Evolutionary conservation across 331 rosid species (phyloP).

Genomic region (Malus hybrid): DNA sequence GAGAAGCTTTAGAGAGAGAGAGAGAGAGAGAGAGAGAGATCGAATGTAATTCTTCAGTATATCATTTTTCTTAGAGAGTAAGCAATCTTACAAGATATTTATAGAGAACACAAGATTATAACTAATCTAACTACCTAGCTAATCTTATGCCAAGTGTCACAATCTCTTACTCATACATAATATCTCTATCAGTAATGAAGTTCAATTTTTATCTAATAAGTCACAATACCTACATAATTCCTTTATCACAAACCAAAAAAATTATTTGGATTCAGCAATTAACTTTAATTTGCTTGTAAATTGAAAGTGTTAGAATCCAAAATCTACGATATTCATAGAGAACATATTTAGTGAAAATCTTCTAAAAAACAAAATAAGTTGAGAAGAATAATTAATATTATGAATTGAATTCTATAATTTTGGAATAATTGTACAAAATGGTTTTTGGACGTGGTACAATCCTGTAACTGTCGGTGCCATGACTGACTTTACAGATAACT

Average conservation of each 20-base stretch:
- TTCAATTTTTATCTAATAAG: neutral
- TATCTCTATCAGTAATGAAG: neutral
- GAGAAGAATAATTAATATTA: neutral
- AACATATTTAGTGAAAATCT: neutral
- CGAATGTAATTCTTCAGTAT: too few species aligned
- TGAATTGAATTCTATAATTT: neutral
- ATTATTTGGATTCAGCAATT: neutral
- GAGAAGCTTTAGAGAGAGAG: too few species aligned
- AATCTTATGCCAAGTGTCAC: too few species aligned
- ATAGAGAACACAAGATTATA: too few species aligned
- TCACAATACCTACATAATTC: neutral
- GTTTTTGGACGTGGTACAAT: neutral
- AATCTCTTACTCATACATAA: too few species aligned
- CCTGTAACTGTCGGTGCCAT: constrained; percentile 6
- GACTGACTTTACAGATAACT: constrained; percentile 13
- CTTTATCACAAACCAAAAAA: neutral
- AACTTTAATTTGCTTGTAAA: neutral
- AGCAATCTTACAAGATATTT: too few species aligned
- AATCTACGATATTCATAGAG: neutral
- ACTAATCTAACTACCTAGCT: too few species aligned
- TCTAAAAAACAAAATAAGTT: neutral
- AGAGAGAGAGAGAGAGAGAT: too few species aligned
- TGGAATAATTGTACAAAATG: constrained; percentile 1
- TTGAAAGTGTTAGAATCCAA: neutral
- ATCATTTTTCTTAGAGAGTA: too few species aligned